Base-by-base conservation (phyloP, 345 rosid species). In the Lenwebbia sp. region DNA sequence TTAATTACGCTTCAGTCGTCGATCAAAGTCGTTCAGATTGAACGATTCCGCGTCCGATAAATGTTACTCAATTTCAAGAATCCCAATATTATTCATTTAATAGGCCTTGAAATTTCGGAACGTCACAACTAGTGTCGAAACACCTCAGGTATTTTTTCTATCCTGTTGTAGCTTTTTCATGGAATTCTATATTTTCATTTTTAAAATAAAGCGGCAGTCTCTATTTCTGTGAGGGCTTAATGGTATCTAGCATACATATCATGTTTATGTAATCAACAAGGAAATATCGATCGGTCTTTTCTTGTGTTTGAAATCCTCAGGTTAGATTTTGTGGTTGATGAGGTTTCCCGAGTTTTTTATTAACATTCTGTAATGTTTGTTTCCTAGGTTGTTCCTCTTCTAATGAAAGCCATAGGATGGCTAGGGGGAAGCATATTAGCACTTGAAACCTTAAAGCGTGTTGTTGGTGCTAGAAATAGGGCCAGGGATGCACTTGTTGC, bases 351-450 rank as follows among this genome's bases (percentile, higher is more conserved):
- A 28, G 14, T 51, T 75, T 85, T 88, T 70, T 81, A 83, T 28
- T 81, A 87, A 70, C 86, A 87, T 37, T 83, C 74, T 70, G 78
- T 44, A 33, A 33, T 70, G 78, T 23, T 84, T 84, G 25, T 76
- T 52, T 84, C 86, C 86, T 91, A 95, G 99, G 99, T 97, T 90
- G 99, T 97, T 90, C 99, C 99, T 76, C 97, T 97, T 91, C 94
- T 97, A 85, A 96, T 97, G 99, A 97, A 97, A 92, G 98, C 99
- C 86, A 97, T 97, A 88, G 99, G 99, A 86, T 97, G 99, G 99
- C 99, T 90, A 89, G 99, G 99, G 88, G 99, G 99, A 90, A 97
- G 99, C 92, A 97, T 97, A 90, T 91, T 97, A 88, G 99, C 99
- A 75, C 97, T 97, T 74, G 98, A 97, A 93, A 97, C 99, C 52